phyloP scores from a whole-genome alignment of 371 early-diverging fungal genomes.

The Coemansia sp. region DNA sequence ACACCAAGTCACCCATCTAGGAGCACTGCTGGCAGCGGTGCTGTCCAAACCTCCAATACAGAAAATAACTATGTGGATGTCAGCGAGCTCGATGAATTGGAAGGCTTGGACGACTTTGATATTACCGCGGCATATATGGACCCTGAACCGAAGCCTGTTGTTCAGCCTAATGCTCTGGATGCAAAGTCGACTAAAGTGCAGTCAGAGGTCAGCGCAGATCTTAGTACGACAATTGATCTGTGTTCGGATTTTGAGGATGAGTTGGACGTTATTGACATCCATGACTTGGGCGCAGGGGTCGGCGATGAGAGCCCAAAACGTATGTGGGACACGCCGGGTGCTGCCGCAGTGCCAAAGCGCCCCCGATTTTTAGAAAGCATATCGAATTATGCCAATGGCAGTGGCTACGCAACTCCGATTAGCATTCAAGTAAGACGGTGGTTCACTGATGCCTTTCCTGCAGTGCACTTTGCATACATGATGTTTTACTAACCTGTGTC shows the following conservation, averaged over 20 bases:
- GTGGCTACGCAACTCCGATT: neutral
- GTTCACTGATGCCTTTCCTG: neutral
- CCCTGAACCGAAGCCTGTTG: neutral
- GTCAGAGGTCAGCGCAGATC: neutral
- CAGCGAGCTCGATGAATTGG: constrained; percentile 28
- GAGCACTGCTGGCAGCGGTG: too few species aligned
- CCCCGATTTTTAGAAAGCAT: neutral
- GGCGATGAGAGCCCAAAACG: constrained; percentile 25
- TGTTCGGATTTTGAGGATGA: constrained; percentile 29
- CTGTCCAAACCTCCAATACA: neutral
- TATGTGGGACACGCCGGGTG: neutral
- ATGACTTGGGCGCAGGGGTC: constrained; percentile 8
- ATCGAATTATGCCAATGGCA: too few species aligned
- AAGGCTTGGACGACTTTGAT: constrained; percentile 18
- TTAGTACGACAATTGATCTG: constrained; percentile 22
- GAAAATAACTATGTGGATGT: neutral
- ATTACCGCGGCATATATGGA: neutral
- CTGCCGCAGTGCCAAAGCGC: constrained; percentile 12
- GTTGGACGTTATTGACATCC: constrained; percentile 14
- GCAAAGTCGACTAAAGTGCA: neutral
- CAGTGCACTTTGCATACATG: neutral
- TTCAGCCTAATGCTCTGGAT: neutral
- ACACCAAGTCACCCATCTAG: neutral
- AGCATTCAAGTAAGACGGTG: neutral
- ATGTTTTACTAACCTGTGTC: neutral